Evolutionary conservation across 192 early-diverging fungal species (phyloP).

Genomic region (Coemansia sp.): DNA sequence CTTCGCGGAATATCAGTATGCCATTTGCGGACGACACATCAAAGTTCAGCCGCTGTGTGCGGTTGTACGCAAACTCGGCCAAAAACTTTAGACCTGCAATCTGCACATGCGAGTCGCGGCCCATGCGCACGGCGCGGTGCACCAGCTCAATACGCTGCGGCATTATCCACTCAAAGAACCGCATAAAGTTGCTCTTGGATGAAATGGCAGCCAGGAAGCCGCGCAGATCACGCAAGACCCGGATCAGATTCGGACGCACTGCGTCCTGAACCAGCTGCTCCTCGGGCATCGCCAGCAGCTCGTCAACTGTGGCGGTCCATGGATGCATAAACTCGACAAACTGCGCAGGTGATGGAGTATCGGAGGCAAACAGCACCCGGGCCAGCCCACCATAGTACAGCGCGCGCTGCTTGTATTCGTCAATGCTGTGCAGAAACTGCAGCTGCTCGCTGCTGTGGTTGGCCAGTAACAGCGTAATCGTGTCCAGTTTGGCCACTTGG

Average conservation of each 20-base stretch:
- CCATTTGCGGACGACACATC: constrained; percentile 84
- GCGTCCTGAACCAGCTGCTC: constrained; percentile 58
- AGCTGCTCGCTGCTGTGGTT: constrained; percentile 75
- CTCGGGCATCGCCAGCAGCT: constrained; percentile 57
- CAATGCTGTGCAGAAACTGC: constrained; percentile 63
- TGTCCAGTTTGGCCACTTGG: constrained; percentile 75
- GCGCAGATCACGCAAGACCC: constrained; percentile 73
- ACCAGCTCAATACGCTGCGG: constrained; percentile 67
- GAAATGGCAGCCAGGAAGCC: constrained; percentile 72
- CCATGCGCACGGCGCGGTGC: constrained; percentile 64
- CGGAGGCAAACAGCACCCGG: constrained; percentile 71
- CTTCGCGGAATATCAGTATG: constrained; percentile 86
- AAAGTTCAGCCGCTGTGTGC: constrained; percentile 75
- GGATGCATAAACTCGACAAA: constrained; percentile 75
- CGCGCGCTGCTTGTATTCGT: constrained; percentile 63
- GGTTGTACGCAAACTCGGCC: constrained; percentile 80
- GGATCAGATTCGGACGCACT: constrained; percentile 49
- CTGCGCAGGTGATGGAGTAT: constrained; percentile 54
- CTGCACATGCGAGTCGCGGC: constrained; percentile 58
- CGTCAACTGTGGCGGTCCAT: constrained; percentile 59
- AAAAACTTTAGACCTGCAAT: constrained; percentile 75
- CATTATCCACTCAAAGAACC: constrained; percentile 89
- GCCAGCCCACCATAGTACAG: constrained; percentile 79
- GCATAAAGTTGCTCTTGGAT: constrained; percentile 57
- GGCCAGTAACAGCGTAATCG: constrained; percentile 62